phyloP scores from a whole-genome alignment of 192 early-diverging fungal species.

The Linnemannia schmuckeri region DNA sequence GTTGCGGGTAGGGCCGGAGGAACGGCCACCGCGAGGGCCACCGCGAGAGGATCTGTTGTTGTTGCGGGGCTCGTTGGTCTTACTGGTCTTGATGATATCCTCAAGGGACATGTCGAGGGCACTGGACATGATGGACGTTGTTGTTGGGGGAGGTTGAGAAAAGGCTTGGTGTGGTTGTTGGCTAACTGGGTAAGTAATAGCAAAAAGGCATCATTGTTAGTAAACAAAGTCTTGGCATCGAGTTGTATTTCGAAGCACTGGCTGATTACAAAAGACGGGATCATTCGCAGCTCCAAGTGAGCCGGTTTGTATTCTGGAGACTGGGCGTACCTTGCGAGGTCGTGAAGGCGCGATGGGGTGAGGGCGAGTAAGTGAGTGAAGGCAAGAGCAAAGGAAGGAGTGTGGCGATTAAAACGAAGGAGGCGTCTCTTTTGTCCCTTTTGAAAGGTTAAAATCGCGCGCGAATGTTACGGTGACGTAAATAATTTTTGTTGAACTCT shows the following conservation, averaged over 20 bases:
- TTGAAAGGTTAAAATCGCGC: too few relatives aligned
- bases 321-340: background rate
- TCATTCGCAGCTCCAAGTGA: background rate
- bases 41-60: background rate
- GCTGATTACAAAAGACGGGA: background rate
- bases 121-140: constrained; percentile 41
- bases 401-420: background rate
- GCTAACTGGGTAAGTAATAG: background rate
- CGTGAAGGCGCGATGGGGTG: background rate
- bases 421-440: too few relatives aligned
- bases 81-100: constrained; percentile 60
- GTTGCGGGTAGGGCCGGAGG: constrained; percentile 54
- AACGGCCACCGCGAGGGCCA: constrained; percentile 31
- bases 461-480: too few relatives aligned
- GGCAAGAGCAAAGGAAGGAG: background rate
- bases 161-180: background rate
- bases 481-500: too few relatives aligned
- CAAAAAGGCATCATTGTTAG: background rate
- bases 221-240: background rate
- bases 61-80: constrained; percentile 27
- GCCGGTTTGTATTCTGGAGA: background rate
- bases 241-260: background rate
- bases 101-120: constrained; percentile 63
- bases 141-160: background rate
- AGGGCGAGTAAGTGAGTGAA: background rate